These are phyloP conservation scores for Colletotrichum gigasporum DNA, from an alignment of 2,329 filamentous ascomycete genomes.

Conservation along the genomic window DNA sequence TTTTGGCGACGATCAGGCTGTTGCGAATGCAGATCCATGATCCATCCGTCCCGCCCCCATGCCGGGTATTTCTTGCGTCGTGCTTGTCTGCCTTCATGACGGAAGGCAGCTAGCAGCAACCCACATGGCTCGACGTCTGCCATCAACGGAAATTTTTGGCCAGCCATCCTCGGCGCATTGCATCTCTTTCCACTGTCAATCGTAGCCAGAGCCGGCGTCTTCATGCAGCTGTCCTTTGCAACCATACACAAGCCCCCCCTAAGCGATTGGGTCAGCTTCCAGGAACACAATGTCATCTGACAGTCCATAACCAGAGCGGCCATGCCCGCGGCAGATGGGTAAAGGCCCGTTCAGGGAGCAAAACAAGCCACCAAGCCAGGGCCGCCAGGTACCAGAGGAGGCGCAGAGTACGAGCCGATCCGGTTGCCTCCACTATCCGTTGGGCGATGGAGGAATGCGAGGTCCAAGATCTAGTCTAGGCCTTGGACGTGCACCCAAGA, in stretches of 20 bases:
- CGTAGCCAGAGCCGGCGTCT: conserved; percentile 20
- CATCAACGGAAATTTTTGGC: conserved; percentile 25
- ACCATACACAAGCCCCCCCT: conserved; percentile 1
- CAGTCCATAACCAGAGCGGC: conserved; percentile 1
- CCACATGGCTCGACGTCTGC: conserved; percentile 27
- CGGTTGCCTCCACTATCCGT: conserved; percentile 13
- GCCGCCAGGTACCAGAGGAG: conserved; percentile 17
- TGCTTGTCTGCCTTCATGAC: conserved; percentile 16
- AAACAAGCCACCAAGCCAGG: conserved; percentile 10
- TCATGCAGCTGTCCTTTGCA: conserved; percentile 17
- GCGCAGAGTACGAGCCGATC: conserved; percentile 25
- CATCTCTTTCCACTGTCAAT: conserved; percentile 6
- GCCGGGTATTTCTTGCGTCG: conserved; percentile 15
- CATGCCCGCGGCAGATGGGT: neutral
- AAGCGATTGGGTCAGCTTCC: conserved; percentile 24
- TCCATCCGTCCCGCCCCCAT: neutral
- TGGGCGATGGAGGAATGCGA: neutral
- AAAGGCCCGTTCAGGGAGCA: neutral
- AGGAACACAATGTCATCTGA: conserved; percentile 30
- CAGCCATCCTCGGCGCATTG: conserved; percentile 21
- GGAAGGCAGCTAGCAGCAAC: conserved; percentile 12
- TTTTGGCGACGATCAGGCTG: conserved; percentile 23
- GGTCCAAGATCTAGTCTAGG: neutral
- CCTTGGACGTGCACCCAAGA: neutral
- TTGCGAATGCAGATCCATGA: conserved; percentile 20